Conservation (phyloP, 768 basidiomycete species). For the Phylloporus rhodoxanthus region DNA sequence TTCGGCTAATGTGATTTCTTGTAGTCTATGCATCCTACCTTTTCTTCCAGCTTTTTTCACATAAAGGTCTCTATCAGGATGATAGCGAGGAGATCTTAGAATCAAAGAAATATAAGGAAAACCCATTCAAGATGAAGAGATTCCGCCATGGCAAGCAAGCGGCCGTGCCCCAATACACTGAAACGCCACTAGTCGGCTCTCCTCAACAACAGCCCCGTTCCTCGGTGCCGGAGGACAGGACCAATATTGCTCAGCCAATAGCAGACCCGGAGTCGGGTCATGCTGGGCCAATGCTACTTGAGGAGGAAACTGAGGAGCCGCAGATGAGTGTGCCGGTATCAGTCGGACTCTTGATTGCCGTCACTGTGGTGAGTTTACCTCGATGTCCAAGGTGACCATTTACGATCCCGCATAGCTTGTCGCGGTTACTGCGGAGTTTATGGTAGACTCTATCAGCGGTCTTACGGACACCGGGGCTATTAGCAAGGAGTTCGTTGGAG, state of each 20-base stretch:
- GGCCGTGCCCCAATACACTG: slow-evolving; percentile 1
- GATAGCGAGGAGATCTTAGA: slow-evolving; percentile 31
- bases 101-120: slow-evolving; percentile 40
- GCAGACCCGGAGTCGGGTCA: slow-evolving; percentile 10
- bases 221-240: neutral
- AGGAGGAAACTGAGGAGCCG: slow-evolving; percentile 37
- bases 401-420: slow-evolving; percentile 36
- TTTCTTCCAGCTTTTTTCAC: slow-evolving; percentile 75
- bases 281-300: neutral
- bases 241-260: neutral
- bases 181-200: slow-evolving; percentile 8
- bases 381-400: neutral
- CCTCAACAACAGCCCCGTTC: slow-evolving; percentile 2
- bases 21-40: slow-evolving; percentile 71
- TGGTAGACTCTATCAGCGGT: slow-evolving; percentile 80
- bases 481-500: slow-evolving; percentile 75
- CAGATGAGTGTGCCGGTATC: slow-evolving; percentile 53
- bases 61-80: slow-evolving; percentile 62
- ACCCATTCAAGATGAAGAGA: slow-evolving; percentile 29
- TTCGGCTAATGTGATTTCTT: slow-evolving; percentile 1
- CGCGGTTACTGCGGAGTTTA: slow-evolving; percentile 52
- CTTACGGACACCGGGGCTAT: slow-evolving; percentile 54
- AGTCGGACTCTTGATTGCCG: slow-evolving; percentile 44
- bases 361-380: slow-evolving; percentile 52
- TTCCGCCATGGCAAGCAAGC: slow-evolving; percentile 14